Conservation (phyloP, 305 asterid genomes). For the Nicotiana rustica region DNA sequence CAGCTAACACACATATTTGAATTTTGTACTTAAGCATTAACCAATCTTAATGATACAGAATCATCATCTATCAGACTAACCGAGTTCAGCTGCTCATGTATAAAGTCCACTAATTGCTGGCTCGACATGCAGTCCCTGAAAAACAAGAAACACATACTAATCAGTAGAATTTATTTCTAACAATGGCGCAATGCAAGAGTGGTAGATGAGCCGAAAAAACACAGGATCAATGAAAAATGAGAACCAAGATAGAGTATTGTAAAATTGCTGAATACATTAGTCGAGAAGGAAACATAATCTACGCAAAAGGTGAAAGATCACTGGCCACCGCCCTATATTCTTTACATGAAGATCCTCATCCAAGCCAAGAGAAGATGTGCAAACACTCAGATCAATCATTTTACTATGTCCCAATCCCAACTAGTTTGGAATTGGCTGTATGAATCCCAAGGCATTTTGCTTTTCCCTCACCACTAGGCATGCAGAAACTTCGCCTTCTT, state of each 20-base stretch:
- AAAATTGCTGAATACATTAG: background rate
- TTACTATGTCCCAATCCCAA: background rate
- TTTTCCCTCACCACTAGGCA: background rate
- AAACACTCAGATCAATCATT: background rate
- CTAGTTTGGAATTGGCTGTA: background rate
- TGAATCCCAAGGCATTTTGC: background rate
- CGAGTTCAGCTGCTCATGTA: constrained; percentile 83
- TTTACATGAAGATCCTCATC: background rate
- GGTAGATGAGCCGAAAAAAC: background rate
- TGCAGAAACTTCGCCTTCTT: background rate
- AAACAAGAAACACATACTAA: constrained; percentile 32
- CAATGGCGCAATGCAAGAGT: background rate
- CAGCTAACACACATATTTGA: background rate
- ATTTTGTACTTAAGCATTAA: background rate
- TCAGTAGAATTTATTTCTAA: background rate
- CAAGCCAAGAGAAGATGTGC: background rate
- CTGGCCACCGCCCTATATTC: background rate
- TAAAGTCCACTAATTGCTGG: constrained; percentile 91
- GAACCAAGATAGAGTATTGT: constrained; percentile 14
- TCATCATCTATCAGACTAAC: constrained; percentile 54
- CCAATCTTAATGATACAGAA: background rate
- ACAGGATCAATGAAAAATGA: constrained; percentile 1
- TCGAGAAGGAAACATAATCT: background rate
- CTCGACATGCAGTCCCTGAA: constrained; percentile 99
- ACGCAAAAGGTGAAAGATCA: background rate